phyloP scores from a whole-genome alignment of 768 basidiomycete genomes.

The Phaeolepiota aurea region DNA sequence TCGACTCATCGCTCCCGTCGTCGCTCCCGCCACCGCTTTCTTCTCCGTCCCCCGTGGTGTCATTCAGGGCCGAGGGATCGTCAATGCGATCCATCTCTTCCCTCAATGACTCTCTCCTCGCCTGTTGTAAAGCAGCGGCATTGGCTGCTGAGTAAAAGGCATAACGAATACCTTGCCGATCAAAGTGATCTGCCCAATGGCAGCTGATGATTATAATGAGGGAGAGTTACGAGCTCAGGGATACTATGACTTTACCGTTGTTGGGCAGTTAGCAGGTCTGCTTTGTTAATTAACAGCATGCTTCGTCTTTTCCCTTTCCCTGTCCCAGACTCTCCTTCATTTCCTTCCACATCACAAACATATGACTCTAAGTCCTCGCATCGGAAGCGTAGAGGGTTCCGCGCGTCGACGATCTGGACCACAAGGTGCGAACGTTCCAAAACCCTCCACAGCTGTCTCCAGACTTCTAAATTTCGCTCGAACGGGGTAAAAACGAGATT shows the following conservation, averaged over 20 bases:
- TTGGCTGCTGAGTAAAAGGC: conserved; percentile 93
- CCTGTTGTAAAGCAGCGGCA: conserved; percentile 77
- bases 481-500: conserved; percentile 90
- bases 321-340: conserved; percentile 74
- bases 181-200: conserved; percentile 91
- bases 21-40: conserved; percentile 15
- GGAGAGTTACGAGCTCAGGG: neutral
- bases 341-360: conserved; percentile 74
- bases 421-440: conserved; percentile 90
- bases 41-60: conserved; percentile 13
- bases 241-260: conserved; percentile 56
- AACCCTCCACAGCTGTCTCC: conserved; percentile 97
- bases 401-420: conserved; percentile 93
- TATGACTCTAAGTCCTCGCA: conserved; percentile 89
- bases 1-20: conserved; percentile 10
- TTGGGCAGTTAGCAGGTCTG: conserved; percentile 78
- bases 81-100: conserved; percentile 7
- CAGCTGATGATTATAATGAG: conserved; percentile 34
- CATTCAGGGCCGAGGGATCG: conserved; percentile 6
- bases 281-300: conserved; percentile 89
- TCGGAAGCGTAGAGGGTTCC: conserved; percentile 88
- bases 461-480: conserved; percentile 96
- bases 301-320: conserved; percentile 66
- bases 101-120: conserved; percentile 40
- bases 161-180: conserved; percentile 62